phyloP scores from a whole-genome alignment of 768 basidiomycete species.

The Hebeloma cylindrosporum region DNA sequence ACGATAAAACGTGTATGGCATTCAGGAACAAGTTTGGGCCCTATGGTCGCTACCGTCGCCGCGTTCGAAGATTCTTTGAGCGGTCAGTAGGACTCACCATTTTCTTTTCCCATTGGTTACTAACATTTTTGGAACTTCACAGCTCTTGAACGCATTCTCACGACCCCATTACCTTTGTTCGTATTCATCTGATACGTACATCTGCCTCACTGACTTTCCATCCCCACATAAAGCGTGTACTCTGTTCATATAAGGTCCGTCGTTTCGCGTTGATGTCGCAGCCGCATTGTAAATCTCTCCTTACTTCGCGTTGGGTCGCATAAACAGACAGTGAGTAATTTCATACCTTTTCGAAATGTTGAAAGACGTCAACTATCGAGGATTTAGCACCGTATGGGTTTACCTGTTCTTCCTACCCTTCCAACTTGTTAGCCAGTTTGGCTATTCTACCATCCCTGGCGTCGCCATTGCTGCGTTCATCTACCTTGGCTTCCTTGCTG shows the following conservation, averaged over 20 bases:
- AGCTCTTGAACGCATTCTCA: constrained; percentile 61
- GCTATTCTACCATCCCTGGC: constrained; percentile 66
- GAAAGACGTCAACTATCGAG: background rate
- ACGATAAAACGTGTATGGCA: background rate
- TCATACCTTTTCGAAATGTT: no score
- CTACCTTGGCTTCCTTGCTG: constrained; percentile 74
- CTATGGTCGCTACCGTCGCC: constrained; percentile 48
- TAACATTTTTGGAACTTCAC: constrained; percentile 1
- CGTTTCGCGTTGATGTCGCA: background rate
- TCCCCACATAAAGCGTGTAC: constrained; percentile 44
- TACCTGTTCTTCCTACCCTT: constrained; percentile 80
- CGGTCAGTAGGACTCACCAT: constrained; percentile 30
- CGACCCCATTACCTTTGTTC: constrained; percentile 66
- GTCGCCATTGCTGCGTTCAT: constrained; percentile 67
- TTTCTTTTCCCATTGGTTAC: background rate
- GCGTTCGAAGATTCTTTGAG: constrained; percentile 54
- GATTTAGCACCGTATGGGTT: constrained; percentile 58
- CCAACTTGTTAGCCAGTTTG: constrained; percentile 63
- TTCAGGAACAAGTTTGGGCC: constrained; percentile 49
- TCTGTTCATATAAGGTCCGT: constrained; percentile 58
- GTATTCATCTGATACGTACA: constrained; percentile 25
- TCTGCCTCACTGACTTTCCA: background rate
- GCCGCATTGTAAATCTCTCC: constrained; percentile 9
- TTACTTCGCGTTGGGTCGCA: no score
- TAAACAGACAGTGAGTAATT: constrained; percentile 10